Conservation (phyloP, 1,139 yeast species). For the Pneumocystis wakefieldiae region DNA sequence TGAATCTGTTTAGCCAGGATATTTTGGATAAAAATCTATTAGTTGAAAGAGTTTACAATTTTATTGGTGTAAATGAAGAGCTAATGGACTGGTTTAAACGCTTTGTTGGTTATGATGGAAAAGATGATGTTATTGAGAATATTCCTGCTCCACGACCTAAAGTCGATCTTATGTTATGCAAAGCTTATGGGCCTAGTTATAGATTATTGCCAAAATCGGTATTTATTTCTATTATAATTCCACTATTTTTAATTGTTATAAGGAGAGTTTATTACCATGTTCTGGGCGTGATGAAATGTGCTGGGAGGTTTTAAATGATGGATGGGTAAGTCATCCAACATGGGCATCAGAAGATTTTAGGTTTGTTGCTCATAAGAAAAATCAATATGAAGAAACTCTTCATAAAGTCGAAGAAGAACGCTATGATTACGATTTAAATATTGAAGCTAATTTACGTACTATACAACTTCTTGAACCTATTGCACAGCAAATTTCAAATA, state of each 20-base stretch:
- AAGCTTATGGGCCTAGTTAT: slow-evolving; percentile 74
- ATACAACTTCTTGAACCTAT: slow-evolving; percentile 91
- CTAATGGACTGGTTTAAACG: slow-evolving; percentile 79
- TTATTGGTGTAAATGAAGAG: slow-evolving; percentile 67
- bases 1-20: slow-evolving; percentile 78
- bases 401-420: slow-evolving; percentile 95
- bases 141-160: slow-evolving; percentile 70
- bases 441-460: slow-evolving; percentile 88
- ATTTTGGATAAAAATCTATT: slow-evolving; percentile 70
- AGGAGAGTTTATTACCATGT: slow-evolving; percentile 89
- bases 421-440: slow-evolving; percentile 87
- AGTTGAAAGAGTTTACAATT: slow-evolving; percentile 72
- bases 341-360: slow-evolving; percentile 99
- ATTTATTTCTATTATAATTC: not conserved
- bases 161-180: slow-evolving; percentile 72
- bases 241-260: not conserved
- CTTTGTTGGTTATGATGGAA: slow-evolving; percentile 69
- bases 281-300: slow-evolving; percentile 98
- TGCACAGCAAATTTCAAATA: slow-evolving; percentile 83
- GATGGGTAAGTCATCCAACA: slow-evolving; percentile 98
- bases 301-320: slow-evolving; percentile 96
- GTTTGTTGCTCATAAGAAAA: slow-evolving; percentile 91
- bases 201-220: slow-evolving; percentile 73
- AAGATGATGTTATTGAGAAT: slow-evolving; percentile 55
- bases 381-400: slow-evolving; percentile 89